These are phyloP conservation scores for Psilocybe cyanescens DNA, from an alignment of 768 basidiomycete species.

Conservation along the genomic window DNA sequence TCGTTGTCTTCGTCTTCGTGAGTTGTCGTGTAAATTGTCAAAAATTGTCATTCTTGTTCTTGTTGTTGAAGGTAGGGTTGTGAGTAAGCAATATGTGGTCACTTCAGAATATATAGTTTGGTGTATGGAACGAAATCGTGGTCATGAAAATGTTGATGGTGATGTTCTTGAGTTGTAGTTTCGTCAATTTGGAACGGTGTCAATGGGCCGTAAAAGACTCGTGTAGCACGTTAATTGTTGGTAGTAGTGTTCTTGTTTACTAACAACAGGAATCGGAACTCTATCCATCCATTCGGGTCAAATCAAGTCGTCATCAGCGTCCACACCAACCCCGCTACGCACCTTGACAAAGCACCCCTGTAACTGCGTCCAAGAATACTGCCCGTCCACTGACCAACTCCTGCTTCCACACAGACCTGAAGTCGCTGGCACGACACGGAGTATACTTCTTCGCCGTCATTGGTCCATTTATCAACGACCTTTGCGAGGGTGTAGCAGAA, in stretches of 20 bases:
- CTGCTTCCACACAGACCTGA: neutral
- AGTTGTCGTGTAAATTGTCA: no score
- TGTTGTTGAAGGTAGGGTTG: no score
- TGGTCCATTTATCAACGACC: neutral
- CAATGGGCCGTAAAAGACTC: no score
- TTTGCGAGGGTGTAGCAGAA: neutral
- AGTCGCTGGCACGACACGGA: neutral
- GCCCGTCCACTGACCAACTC: neutral
- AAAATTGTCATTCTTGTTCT: no score
- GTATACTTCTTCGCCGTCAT: neutral
- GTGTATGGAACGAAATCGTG: neutral
- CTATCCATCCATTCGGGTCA: neutral
- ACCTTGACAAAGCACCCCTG: neutral
- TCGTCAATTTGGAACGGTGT: no score
- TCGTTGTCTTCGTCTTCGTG: no score
- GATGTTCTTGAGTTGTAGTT: neutral
- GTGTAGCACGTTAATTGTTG: slow-evolving; percentile 1
- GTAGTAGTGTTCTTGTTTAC: neutral
- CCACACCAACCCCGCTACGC: neutral
- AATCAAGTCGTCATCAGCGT: neutral
- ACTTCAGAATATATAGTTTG: neutral
- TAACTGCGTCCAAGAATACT: neutral
- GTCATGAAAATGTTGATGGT: neutral
- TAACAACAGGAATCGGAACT: neutral
- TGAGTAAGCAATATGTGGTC: neutral